These are phyloP conservation scores for Nidula niveotomentosa DNA, from an alignment of 1,284 basidiomycete species.

Conservation along the genomic window DNA sequence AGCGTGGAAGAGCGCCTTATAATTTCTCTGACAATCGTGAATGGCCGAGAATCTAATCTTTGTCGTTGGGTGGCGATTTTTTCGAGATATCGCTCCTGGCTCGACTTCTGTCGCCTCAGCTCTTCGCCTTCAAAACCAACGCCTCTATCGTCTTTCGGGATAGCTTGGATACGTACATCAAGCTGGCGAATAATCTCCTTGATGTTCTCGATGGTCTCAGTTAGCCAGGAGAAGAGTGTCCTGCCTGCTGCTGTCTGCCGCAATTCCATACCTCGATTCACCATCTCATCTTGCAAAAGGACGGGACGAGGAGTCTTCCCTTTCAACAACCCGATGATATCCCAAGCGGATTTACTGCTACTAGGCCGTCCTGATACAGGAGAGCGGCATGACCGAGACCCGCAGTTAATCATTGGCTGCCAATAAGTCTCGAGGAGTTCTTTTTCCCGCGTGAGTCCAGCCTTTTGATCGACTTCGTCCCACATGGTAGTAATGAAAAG, in stretches of 20 bases:
- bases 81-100: neutral
- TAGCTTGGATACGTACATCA: neutral
- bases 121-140: neutral
- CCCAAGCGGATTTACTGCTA: slow-evolving; percentile 9
- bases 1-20: neutral
- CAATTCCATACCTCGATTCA: slow-evolving; percentile 1
- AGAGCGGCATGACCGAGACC: slow-evolving; percentile 2
- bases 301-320: neutral
- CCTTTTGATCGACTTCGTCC: slow-evolving; percentile 3
- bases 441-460: slow-evolving; percentile 6
- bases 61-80: neutral
- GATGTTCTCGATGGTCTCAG: neutral
- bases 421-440: slow-evolving; percentile 11
- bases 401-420: slow-evolving; percentile 8
- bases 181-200: neutral
- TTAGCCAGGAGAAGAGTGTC: slow-evolving; percentile 1
- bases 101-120: neutral
- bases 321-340: slow-evolving; percentile 3
- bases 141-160: neutral
- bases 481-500: slow-evolving; percentile 16
- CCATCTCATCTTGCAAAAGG: slow-evolving; percentile 2
- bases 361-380: neutral
- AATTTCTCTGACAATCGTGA: neutral
- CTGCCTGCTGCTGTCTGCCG: slow-evolving; percentile 3
- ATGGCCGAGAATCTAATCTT: neutral